A percentile compares a stretch with the other conserved stretches of the same genome.
Evolutionary conservation across 345 rosid genomes (phyloP).

Genomic region (Zanthoxylum bungeanum): DNA sequence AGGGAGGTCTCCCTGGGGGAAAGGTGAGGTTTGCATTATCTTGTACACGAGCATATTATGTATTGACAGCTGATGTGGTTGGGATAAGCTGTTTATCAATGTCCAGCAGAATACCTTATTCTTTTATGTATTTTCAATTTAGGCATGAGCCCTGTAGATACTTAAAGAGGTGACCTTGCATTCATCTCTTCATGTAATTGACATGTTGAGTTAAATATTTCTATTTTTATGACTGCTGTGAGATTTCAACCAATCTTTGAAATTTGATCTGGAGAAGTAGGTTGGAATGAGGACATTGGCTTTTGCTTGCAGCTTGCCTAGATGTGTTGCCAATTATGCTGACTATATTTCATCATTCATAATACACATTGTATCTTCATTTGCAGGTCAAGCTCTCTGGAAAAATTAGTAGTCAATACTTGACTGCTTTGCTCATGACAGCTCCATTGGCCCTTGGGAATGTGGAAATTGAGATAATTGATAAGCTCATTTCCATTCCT

Average conservation of each 20-base stretch:
- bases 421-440: constrained; percentile 96
- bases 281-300: neutral
- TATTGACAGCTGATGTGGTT: neutral
- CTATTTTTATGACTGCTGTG: neutral
- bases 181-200: neutral
- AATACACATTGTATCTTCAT: constrained; percentile 7
- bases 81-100: neutral
- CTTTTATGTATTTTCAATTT: too few species aligned
- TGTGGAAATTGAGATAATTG: constrained; percentile 88
- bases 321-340: neutral
- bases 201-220: neutral
- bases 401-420: constrained; percentile 88
- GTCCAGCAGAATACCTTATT: neutral
- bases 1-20: constrained; percentile 96
- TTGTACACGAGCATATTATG: neutral
- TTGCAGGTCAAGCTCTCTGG: constrained; percentile 96
- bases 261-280: neutral
- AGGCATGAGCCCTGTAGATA: neutral
- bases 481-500: constrained; percentile 86
- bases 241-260: neutral
- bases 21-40: constrained; percentile 47
- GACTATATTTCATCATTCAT: constrained; percentile 13
- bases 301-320: neutral
- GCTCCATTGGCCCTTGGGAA: constrained; percentile 93
- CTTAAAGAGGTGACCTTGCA: neutral